A percentile compares a stretch with the other conserved stretches of the same genome.
phyloP scores from a whole-genome alignment of 441 rosid genomes.

The Populus trichocarpa region DNA sequence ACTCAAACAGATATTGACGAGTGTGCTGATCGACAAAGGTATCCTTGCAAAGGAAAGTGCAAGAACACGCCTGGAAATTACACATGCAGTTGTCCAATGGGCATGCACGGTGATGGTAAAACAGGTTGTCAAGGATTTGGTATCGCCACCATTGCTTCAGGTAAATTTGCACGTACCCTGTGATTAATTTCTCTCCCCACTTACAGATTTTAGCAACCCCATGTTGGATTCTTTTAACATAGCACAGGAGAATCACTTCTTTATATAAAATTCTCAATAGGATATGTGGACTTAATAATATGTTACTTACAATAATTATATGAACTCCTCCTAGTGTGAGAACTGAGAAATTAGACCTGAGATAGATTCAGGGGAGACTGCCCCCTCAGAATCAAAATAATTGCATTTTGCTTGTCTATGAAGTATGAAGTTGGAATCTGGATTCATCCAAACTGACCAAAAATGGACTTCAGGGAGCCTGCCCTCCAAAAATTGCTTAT shows the following conservation, averaged over 20 bases:
- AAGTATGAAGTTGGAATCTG: background rate
- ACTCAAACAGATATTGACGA: slow-evolving; percentile 21
- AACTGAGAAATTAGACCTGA: background rate
- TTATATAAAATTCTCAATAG: too few species aligned
- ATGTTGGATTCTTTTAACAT: background rate
- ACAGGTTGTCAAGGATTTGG: slow-evolving; percentile 17
- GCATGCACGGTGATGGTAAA: slow-evolving; percentile 27
- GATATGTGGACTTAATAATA: too few species aligned
- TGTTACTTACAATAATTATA: too few species aligned
- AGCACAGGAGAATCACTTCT: background rate
- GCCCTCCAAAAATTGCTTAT: background rate
- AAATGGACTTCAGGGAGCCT: background rate
- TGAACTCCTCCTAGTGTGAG: background rate
- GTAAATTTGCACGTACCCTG: background rate
- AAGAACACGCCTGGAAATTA: slow-evolving; percentile 18
- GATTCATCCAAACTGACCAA: background rate
- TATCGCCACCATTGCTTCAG: slow-evolving; percentile 4
- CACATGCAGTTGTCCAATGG: slow-evolving; percentile 21
- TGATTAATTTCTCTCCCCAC: too few species aligned
- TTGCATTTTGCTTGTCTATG: background rate
- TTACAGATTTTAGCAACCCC: background rate
- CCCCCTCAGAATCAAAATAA: background rate
- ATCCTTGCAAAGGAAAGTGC: slow-evolving; percentile 19
- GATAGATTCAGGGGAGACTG: background rate
- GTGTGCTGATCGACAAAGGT: slow-evolving; percentile 8